Percentiles rank a stretch among this genome's conserved stretches.
phyloP scores from a whole-genome alignment of 345 rosid species.

The Zanthoxylum bungeanum region DNA sequence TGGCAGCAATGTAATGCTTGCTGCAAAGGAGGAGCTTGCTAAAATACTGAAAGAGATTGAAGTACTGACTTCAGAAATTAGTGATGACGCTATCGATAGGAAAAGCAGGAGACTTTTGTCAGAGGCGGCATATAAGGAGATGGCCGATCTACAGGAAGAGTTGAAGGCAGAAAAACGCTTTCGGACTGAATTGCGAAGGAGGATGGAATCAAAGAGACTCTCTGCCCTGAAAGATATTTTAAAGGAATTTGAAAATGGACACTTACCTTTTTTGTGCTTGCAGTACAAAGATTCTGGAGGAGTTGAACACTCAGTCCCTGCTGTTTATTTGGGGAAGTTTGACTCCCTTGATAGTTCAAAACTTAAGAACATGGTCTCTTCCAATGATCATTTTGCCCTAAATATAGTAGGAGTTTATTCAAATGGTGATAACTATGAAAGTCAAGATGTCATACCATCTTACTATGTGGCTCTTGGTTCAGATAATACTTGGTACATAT shows the following conservation, averaged over 20 bases:
- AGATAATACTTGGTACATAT: slow-evolving; percentile 90
- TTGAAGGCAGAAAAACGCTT: slow-evolving; percentile 64
- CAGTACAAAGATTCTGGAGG: slow-evolving; percentile 80
- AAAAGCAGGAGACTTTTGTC: slow-evolving; percentile 72
- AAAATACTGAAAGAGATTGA: slow-evolving; percentile 71
- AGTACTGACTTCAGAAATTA: slow-evolving; percentile 59
- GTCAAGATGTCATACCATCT: slow-evolving; percentile 48
- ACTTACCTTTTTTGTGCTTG: slow-evolving; percentile 77
- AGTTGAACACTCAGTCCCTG: slow-evolving; percentile 62
- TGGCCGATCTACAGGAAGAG: slow-evolving; percentile 65
- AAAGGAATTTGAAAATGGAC: slow-evolving; percentile 60
- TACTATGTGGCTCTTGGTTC: slow-evolving; percentile 88
- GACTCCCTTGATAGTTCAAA: slow-evolving; percentile 51
- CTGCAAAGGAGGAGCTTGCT: slow-evolving; percentile 86
- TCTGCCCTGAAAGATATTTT: slow-evolving; percentile 64
- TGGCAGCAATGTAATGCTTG: slow-evolving; percentile 87
- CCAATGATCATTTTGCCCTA: slow-evolving; percentile 37
- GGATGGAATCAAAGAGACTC: slow-evolving; percentile 61
- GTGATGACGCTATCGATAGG: slow-evolving; percentile 76
- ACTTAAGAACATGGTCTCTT: slow-evolving; percentile 38
- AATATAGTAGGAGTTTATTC: slow-evolving; percentile 25
- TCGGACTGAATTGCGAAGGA: slow-evolving; percentile 58
- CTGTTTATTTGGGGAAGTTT: slow-evolving; percentile 70
- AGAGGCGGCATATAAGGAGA: slow-evolving; percentile 64
- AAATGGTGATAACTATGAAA: slow-evolving; percentile 24